Evolutionary conservation across 1,139 yeast species (phyloP), one percentile per base, ranked within the genome.

Genomic region (Magnusiomyces suaveolens): DNA sequence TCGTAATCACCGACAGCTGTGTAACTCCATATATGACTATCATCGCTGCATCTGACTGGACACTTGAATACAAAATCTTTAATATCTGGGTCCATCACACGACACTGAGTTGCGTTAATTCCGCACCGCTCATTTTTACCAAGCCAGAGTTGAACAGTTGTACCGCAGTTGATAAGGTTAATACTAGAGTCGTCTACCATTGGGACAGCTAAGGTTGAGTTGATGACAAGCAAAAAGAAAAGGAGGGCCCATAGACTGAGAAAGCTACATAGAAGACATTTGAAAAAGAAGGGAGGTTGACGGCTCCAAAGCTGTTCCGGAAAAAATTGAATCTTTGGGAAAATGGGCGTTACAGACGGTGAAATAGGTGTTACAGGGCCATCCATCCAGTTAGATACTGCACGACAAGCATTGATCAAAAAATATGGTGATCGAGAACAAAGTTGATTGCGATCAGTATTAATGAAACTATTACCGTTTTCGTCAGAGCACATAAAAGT

Each of bases 31-130:
- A 88, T 79, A 82, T 87, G 81, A 46, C 90, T 82, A 38, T 81
- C 86, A 48, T 85, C 72, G 60, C 83, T 87, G 69, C 97, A 90
- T 43, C 89, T 73, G 0, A 97, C 95, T 0, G 97, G 96, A 68
- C 97, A 90, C 61, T 89, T 75, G 63, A 90, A 77, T 12, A 78
- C 68, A 23, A 84, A 74, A 47, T 82, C 83, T 41, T 75, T 64
- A 14, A 65, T 67, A 1, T 64, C 65, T 38, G 73, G 68, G 21
- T 48, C 44, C 1, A 80, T 79, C 14, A 64, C 64, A 44, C 61
- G 64, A 69, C 97, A 90, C 6, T 71, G 61, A 23, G 72, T 69
- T 1, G 83, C 96, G 62, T 84, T 73, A 8, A 84, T 62, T 0
- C 97, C 97, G 73, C 97, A 90, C 0, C 73, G 76, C 2, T 79